Evolutionary conservation across 805 yeast genomes (phyloP), one percentile per base, ranked within the genome.

Genomic region (Kuraishia cidri): DNA sequence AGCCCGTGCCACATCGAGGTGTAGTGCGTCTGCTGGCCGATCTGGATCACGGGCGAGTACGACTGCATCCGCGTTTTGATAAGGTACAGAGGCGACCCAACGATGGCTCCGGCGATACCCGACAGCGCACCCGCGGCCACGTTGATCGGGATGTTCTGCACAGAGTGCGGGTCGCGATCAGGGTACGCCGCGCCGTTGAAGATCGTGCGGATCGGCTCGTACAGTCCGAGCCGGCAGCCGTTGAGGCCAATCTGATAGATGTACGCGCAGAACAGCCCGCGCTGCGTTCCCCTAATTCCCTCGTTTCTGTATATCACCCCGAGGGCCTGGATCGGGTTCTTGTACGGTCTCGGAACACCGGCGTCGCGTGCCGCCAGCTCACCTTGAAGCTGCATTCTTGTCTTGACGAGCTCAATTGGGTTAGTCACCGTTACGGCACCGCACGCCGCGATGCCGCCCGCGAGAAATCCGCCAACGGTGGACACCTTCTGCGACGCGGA

Each of bases 41-140:
- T 77, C 29, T 75, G 66, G 38, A 79, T 62, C 14, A 53, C 50
- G 3, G 61, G 48, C 12, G 95, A 81, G 56, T 75, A 92, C 2
- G 97, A 82, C 62, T 92, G 98, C 94, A 92, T 85, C 64, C 98
- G 72, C 2, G 97, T 94, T 62, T 92, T 92, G 44, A 92, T 76
- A 44, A 92, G 69, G 53, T 84, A 92, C 50, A 92, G 72, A 8
- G 98, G 98, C 3, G 95, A 85, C 4, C 97, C 95, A 24, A 83
- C 46, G 19, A 81, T 60, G 12, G 96, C 96, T 37, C 97, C 98
- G 28, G 86, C 77, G 15, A 80, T 71, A 36, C 98, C 98, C 2
- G 95, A 79, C 3, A 72, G 43, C 6, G 84, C 83, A 42, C 97
- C 98, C 1, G 95, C 69, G 22, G 66, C 50, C 12, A 90, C 79